These are phyloP conservation scores for Xylaria sp. DNA, from an alignment of 2,329 filamentous ascomycete genomes.

Conservation along the genomic window DNA sequence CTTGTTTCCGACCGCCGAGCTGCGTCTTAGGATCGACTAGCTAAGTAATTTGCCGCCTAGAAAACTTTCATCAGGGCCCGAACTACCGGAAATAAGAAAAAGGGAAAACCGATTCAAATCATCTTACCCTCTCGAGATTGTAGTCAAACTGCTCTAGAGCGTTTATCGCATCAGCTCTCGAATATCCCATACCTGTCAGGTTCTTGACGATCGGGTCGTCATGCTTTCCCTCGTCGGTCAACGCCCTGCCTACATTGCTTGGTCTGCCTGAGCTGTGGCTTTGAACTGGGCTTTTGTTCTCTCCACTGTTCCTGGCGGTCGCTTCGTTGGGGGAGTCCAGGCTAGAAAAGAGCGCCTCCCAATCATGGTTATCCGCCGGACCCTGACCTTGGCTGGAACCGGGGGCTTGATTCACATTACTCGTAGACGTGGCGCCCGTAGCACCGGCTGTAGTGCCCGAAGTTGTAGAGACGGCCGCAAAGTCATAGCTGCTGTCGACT, in stretches of 20 bases:
- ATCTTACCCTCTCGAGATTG: constrained; percentile 85
- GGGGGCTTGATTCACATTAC: constrained; percentile 38
- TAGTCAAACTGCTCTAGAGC: constrained; percentile 96
- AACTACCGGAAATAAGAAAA: constrained; percentile 19
- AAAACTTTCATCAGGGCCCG: constrained; percentile 16
- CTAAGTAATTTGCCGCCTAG: constrained; percentile 59
- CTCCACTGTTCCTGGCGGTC: constrained; percentile 29
- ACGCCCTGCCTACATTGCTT: constrained; percentile 59
- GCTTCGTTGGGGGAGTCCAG: constrained; percentile 60
- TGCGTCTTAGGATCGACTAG: constrained; percentile 52
- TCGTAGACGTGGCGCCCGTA: constrained; percentile 41
- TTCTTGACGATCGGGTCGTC: constrained; percentile 92
- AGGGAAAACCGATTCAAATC: constrained; percentile 1
- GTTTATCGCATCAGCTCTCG: constrained; percentile 69
- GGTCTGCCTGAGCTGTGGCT: constrained; percentile 31
- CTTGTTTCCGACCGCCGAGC: constrained; percentile 6
- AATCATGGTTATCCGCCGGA: constrained; percentile 69
- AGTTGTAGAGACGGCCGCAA: constrained; percentile 50
- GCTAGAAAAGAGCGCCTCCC: constrained; percentile 91
- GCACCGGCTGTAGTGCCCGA: constrained; percentile 36
- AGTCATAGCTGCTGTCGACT: constrained; percentile 62
- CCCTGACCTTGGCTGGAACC: constrained; percentile 45
- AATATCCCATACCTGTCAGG: constrained; percentile 87
- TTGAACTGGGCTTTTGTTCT: constrained; percentile 30
- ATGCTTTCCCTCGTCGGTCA: constrained; percentile 75